Percentiles rank a stretch among this genome's conserved stretches.
Conservation (phyloP, 1,284 basidiomycete genomes). For the Trametes sp. region DNA sequence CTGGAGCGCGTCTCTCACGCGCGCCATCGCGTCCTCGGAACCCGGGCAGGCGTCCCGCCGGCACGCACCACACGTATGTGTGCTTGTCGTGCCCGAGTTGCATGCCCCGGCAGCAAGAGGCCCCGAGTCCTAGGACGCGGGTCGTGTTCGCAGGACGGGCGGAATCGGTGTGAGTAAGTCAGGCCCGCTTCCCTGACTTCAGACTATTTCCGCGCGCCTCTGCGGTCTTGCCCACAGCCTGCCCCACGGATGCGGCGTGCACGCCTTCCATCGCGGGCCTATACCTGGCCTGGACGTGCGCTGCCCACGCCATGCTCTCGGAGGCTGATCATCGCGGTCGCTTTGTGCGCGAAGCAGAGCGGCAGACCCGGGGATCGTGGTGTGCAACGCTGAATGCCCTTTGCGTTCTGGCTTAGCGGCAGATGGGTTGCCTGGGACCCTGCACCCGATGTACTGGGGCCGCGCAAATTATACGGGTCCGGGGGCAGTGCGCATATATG, state of each 20-base stretch:
- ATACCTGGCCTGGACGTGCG: too few relatives aligned
- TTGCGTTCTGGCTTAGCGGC: background rate
- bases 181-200: background rate
- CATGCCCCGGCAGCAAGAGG: background rate
- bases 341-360: background rate
- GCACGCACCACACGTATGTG: background rate
- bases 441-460: background rate
- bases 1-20: slow-evolving; percentile 6
- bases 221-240: background rate
- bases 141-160: background rate
- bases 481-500: background rate
- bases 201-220: background rate
- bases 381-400: background rate
- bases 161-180: background rate
- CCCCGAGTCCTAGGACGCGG: background rate
- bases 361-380: background rate
- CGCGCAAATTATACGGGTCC: background rate
- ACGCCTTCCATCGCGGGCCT: background rate
- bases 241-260: background rate
- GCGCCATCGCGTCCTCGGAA: slow-evolving; percentile 4
- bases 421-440: background rate
- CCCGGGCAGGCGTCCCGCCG: slow-evolving; percentile 4
- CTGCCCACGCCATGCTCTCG: background rate
- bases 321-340: slow-evolving; percentile 1
- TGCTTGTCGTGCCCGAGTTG: background rate